Base-by-base conservation (phyloP, 2,329 filamentous ascomycete genomes). In the Elsinoe arachidis region DNA sequence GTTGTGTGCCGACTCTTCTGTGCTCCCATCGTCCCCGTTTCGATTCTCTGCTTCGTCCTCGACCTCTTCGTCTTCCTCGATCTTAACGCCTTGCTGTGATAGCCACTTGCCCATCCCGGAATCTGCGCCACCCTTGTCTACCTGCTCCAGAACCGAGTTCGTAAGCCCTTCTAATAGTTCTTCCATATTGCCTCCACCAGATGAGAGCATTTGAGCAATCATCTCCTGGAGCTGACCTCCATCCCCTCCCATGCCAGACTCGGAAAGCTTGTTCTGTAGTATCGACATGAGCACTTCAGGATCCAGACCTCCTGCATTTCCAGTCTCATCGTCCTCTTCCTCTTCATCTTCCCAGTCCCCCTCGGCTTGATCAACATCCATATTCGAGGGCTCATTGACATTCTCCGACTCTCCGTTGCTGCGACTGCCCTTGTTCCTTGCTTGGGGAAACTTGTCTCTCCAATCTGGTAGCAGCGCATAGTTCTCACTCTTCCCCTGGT, bases 381-480 rank as follows among this genome's bases (percentile, higher is more conserved):
- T 55, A 10, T 61, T 49, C 19, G 58, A 55, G 4, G 53, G 58
- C 10, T 58, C 41, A 14, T 26, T 55, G 1, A 59, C 55, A 33
- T 10, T 44, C 23, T 26, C 44, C 19, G 37, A 35, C 60, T 60
- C 7, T 55, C 59, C 38, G 58, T 53, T 38, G 58, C 38, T 38
- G 43, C 59, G 57, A 26, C 56, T 58, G 1, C 17, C 35, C 21
- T 51, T 52, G 14, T 35, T 57, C 41, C 12, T 55, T 33, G 34
- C 55, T 56, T 30, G 49, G 41, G 34, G 34, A 53, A 73, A 70
- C 30, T 69, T 68, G 55, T 72, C 66, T 58, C 70, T 69, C 76
- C 76, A 78, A 58, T 78, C 70, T 37, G 70, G 69, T 23, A 78
- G 60, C 12, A 78, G 62, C 3, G 75, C 69, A 56, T 70, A 74